Conservation (phyloP, 2,329 filamentous ascomycete genomes). For the Chaetomiaceae sp. region DNA sequence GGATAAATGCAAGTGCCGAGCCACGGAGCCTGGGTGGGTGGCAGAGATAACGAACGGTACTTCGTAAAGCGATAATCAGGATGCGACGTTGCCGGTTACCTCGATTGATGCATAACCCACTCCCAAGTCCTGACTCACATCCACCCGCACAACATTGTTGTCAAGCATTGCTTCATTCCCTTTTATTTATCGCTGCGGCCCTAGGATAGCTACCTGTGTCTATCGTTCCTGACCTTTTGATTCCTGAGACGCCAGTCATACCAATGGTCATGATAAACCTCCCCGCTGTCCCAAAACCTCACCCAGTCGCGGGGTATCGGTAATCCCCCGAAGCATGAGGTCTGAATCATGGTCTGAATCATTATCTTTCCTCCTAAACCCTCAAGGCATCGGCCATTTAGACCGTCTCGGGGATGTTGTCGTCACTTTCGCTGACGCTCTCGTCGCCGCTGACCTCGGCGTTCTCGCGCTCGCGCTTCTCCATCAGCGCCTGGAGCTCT, state of each 20-base stretch:
- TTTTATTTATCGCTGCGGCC: constrained; percentile 11
- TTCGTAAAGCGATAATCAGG: constrained; percentile 5
- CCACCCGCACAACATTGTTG: too few species aligned
- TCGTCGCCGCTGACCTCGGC: constrained; percentile 97
- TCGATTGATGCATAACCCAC: constrained; percentile 16
- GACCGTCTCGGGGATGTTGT: constrained; percentile 62
- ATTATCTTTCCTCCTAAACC: background rate
- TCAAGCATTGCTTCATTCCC: constrained; percentile 6
- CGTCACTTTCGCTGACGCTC: constrained; percentile 91
- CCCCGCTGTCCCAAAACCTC: background rate
- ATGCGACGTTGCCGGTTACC: too few species aligned
- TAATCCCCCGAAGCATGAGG: background rate
- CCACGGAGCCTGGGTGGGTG: background rate
- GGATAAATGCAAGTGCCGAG: constrained; percentile 2
- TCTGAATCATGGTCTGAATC: background rate
- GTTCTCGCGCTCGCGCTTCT: constrained; percentile 97
- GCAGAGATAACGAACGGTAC: too few species aligned
- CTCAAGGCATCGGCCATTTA: constrained; percentile 24
- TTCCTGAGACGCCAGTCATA: constrained; percentile 12
- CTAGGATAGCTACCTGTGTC: constrained; percentile 6
- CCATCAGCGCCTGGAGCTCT: constrained; percentile 95
- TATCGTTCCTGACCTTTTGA: constrained; percentile 9
- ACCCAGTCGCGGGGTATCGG: background rate
- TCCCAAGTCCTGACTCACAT: background rate
- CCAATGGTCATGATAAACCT: constrained; percentile 6